Evolutionary conservation across 345 rosid species (phyloP).

Genomic region (Aurinia saxatilis): DNA sequence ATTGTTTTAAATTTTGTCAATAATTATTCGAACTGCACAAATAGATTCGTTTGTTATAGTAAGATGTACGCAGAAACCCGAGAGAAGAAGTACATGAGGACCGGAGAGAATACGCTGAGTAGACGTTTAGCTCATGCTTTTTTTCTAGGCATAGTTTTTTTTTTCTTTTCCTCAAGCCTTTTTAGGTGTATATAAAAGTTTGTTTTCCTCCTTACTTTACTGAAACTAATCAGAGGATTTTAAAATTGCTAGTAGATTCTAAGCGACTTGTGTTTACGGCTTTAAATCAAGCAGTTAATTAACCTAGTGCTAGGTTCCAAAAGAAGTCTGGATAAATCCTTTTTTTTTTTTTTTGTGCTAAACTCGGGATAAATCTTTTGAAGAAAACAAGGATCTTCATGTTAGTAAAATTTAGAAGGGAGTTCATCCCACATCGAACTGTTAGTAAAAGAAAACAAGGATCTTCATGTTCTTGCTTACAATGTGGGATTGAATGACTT

Average conservation of each 20-base stretch:
- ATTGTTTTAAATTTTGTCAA: too few relatives aligned
- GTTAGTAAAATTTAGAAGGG: too few relatives aligned
- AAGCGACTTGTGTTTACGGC: slow-evolving; percentile 18
- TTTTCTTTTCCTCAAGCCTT: too few relatives aligned
- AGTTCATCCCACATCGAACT: too few relatives aligned
- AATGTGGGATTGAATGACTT: too few relatives aligned
- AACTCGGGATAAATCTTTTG: too few relatives aligned
- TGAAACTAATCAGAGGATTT: slow-evolving; percentile 10
- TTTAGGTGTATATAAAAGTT: not conserved
- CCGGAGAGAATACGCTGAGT: slow-evolving; percentile 1
- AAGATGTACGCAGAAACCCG: slow-evolving; percentile 22
- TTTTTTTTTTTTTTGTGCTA: too few relatives aligned
- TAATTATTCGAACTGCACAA: not conserved
- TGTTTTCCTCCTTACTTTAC: not conserved
- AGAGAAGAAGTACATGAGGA: not conserved
- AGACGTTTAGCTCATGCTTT: slow-evolving; percentile 12
- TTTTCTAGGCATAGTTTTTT: not conserved
- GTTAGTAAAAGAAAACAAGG: too few relatives aligned
- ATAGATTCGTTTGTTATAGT: not conserved
- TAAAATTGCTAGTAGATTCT: slow-evolving; percentile 15
- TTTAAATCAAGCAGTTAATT: slow-evolving; percentile 1
- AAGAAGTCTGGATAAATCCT: not conserved
- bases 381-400: too few relatives aligned
- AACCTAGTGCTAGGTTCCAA: not conserved
- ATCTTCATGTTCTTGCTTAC: too few relatives aligned